Evolutionary conservation across 2,329 filamentous ascomycete species (phyloP).

Genomic region (Nigrospora oryzae): DNA sequence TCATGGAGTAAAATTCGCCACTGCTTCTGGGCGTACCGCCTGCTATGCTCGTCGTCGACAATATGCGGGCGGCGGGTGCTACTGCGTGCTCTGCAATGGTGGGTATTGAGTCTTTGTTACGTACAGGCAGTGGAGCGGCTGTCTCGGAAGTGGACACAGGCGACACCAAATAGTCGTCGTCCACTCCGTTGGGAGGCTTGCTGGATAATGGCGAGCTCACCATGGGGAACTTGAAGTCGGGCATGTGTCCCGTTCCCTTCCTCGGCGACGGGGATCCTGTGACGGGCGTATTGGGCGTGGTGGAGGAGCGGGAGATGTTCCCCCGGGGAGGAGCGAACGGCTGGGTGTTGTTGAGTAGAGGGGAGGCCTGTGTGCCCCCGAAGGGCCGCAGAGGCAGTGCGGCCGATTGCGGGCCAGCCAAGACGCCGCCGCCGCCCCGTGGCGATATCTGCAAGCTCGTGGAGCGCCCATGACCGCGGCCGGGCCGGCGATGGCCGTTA

Average conservation of each 20-base stretch:
- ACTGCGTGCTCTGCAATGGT: constrained; percentile 47
- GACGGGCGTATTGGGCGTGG: constrained; percentile 36
- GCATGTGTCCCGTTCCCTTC: constrained; percentile 33
- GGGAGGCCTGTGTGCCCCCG: constrained; percentile 32
- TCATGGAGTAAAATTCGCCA: constrained; percentile 88
- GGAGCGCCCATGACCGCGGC: constrained; percentile 64
- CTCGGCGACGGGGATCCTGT: constrained; percentile 29
- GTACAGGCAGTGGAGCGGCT: constrained; percentile 25
- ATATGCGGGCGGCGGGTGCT: constrained; percentile 56
- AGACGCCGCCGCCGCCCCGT: constrained; percentile 28
- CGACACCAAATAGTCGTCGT: constrained; percentile 30
- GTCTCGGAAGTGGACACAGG: constrained; percentile 26
- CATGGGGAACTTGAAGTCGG: constrained; percentile 51
- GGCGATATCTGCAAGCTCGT: constrained; percentile 72
- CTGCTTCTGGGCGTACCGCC: constrained; percentile 81
- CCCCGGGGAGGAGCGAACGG: constrained; percentile 44
- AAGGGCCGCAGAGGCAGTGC: constrained; percentile 32
- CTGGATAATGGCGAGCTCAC: constrained; percentile 31
- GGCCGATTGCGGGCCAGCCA: constrained; percentile 35
- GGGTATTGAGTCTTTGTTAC: constrained; percentile 34
- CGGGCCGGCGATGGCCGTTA: constrained; percentile 38
- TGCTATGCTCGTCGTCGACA: constrained; percentile 69
- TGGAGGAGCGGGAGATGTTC: constrained; percentile 28
- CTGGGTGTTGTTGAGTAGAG: constrained; percentile 38
- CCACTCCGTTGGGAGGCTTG: constrained; percentile 16